Evolutionary conservation across 2,329 filamentous ascomycete species (phyloP), one percentile per base, ranked within the genome.

Genomic region (Ceratocystis huliohia): DNA sequence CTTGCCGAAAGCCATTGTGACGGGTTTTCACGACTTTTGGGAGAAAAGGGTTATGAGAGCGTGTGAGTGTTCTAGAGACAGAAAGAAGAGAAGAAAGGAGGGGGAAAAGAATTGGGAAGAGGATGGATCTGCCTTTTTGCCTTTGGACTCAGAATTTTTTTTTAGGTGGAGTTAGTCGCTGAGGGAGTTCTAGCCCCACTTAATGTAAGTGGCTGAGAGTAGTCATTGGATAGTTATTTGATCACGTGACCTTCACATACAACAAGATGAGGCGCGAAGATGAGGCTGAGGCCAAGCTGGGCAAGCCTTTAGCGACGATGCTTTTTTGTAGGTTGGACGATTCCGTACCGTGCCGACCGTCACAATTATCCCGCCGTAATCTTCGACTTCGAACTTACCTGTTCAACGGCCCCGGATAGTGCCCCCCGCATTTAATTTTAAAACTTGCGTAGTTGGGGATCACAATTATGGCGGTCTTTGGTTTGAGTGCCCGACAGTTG

Each of bases 1-100:
- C 84, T 96, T 99, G 82, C 94, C 94, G 85, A 99, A 97, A 77
- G 89, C 84, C 88, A 96, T 95, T 78, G 84, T 90, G 81, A 77
- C 74, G 75, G 73, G 61, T 65, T 66, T 67, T 67, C 65, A 66
- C 66, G 64, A 67, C 64, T 69, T 61, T 64, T 65, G n/a, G 61
- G 66, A 64, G 48, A 56, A 61, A 57, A 59, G 66, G 69, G 66
- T 67, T 69, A 71, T 67, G 68, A 65, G 68, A 66, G 66, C 65
- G 69, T 69, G 68, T 70, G 70, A 69, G 69, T 70, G 63, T 71
- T 70, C 70, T 69, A 59, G 64, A 65, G 70, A 70, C 69, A 72
- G 71, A 70, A 72, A 69, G 72, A 72, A 71, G 50, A 69, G 65
- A 69, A 70, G 67, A 67, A 68, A 66, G 64, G 45, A 64, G 56